Conservation (phyloP, 2,329 filamentous ascomycete species). For the Hypomyces rosellus region DNA sequence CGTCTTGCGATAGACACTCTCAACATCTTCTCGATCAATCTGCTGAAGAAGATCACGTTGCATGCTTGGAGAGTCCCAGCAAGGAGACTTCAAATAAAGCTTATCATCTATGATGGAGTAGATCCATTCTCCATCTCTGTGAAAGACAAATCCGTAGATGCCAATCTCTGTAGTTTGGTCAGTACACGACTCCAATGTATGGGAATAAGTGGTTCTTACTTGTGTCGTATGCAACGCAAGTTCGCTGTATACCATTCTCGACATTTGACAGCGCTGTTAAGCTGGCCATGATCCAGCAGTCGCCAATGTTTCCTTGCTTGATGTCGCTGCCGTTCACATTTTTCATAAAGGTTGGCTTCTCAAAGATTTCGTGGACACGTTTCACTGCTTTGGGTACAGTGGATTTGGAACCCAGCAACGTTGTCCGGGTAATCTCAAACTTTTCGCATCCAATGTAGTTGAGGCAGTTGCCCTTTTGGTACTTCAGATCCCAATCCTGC, state of each 20-base stretch:
- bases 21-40: constrained; percentile 65
- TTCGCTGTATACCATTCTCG: constrained; percentile 59
- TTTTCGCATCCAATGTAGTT: constrained; percentile 46
- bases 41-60: constrained; percentile 70
- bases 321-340: constrained; percentile 66
- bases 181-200: constrained; percentile 6
- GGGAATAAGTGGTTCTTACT: constrained; percentile 28
- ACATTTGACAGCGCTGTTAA: constrained; percentile 72
- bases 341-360: constrained; percentile 61
- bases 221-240: constrained; percentile 70
- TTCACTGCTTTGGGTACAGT: constrained; percentile 67
- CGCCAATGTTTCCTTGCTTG: constrained; percentile 70
- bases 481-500: constrained; percentile 63
- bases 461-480: constrained; percentile 50
- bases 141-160: constrained; percentile 87
- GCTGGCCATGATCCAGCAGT: constrained; percentile 79
- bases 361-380: constrained; percentile 67
- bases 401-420: constrained; percentile 40
- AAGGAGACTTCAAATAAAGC: constrained; percentile 73
- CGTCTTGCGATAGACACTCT: constrained; percentile 62
- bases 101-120: constrained; percentile 90
- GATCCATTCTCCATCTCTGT: constrained; percentile 84
- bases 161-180: constrained; percentile 47
- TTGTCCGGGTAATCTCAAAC: constrained; percentile 45
- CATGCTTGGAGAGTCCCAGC: constrained; percentile 72